Evolutionary conservation across 768 basidiomycete species (phyloP).

Genomic region (Psilocybe sp.): DNA sequence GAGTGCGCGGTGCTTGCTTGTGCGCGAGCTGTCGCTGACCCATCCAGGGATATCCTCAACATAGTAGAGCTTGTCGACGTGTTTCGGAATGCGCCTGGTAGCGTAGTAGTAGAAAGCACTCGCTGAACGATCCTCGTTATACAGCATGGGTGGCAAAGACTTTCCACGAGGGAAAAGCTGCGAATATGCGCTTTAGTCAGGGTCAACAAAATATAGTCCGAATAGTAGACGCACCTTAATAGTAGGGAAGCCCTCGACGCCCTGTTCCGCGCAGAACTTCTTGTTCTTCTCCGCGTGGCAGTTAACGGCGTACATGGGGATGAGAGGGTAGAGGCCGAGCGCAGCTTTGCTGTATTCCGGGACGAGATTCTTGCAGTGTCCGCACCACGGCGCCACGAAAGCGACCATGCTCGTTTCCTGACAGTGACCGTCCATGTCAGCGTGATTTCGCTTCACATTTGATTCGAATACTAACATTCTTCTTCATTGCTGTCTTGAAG

Average conservation of each 20-base stretch:
- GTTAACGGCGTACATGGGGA: slow-evolving; percentile 91
- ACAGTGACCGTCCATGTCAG: background rate
- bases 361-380: slow-evolving; percentile 82
- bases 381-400: slow-evolving; percentile 95
- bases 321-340: slow-evolving; percentile 69
- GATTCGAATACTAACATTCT: slow-evolving; percentile 52
- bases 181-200: background rate
- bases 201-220: background rate
- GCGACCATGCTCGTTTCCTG: slow-evolving; percentile 80
- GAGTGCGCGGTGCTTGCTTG: slow-evolving; percentile 53
- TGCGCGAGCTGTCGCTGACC: slow-evolving; percentile 34
- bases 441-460: background rate
- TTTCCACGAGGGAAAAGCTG: slow-evolving; percentile 79
- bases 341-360: slow-evolving; percentile 88
- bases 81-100: slow-evolving; percentile 68
- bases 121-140: slow-evolving; percentile 71
- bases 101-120: slow-evolving; percentile 76
- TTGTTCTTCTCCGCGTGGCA: slow-evolving; percentile 85
- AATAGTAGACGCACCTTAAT: slow-evolving; percentile 57
- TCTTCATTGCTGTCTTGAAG: slow-evolving; percentile 72
- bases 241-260: slow-evolving; percentile 90
- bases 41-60: slow-evolving; percentile 61
- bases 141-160: slow-evolving; percentile 57
- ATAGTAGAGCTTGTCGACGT: slow-evolving; percentile 58
- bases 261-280: slow-evolving; percentile 78